phyloP scores from a whole-genome alignment of 805 yeast genomes.

The Metschnikowia baotianmanensis region DNA sequence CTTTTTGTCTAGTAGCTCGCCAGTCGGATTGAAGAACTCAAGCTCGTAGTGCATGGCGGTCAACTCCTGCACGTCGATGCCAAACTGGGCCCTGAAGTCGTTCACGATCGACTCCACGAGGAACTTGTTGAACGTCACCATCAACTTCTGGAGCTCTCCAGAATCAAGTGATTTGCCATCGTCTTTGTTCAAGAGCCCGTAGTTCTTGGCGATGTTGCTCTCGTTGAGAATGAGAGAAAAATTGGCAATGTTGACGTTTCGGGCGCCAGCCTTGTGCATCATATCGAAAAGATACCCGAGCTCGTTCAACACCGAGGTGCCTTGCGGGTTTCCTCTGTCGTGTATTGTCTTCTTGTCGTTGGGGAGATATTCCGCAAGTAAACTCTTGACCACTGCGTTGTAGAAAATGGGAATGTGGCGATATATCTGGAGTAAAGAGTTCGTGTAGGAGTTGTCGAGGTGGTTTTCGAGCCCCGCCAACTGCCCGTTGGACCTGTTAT shows the following conservation, averaged over 20 bases:
- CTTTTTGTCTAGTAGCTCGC: slow-evolving; percentile 36
- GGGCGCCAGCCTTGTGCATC: slow-evolving; percentile 78
- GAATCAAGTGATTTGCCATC: slow-evolving; percentile 45
- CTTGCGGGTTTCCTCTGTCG: slow-evolving; percentile 32
- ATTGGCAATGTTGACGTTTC: slow-evolving; percentile 72
- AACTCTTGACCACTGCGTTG: slow-evolving; percentile 55
- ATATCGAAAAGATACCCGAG: slow-evolving; percentile 88
- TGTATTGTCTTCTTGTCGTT: slow-evolving; percentile 32
- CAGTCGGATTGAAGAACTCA: slow-evolving; percentile 37
- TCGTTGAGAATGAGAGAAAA: slow-evolving; percentile 48
- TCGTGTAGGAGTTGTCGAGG: slow-evolving; percentile 67
- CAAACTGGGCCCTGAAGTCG: slow-evolving; percentile 44
- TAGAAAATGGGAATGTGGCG: slow-evolving; percentile 73
- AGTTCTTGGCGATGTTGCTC: slow-evolving; percentile 45
- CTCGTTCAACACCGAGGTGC: slow-evolving; percentile 66
- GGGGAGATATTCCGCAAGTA: slow-evolving; percentile 50
- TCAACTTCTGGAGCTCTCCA: slow-evolving; percentile 40
- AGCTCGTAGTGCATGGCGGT: slow-evolving; percentile 46
- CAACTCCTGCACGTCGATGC: slow-evolving; percentile 25
- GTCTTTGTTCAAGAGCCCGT: slow-evolving; percentile 54
- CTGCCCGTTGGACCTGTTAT: slow-evolving; percentile 59
- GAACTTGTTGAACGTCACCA: slow-evolving; percentile 58
- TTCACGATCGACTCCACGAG: slow-evolving; percentile 49
- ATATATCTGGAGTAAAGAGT: slow-evolving; percentile 76
- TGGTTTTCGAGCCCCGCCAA: slow-evolving; percentile 87